Base-by-base conservation (phyloP, 2,329 filamentous ascomycete species). In the Alternaria dauci region DNA sequence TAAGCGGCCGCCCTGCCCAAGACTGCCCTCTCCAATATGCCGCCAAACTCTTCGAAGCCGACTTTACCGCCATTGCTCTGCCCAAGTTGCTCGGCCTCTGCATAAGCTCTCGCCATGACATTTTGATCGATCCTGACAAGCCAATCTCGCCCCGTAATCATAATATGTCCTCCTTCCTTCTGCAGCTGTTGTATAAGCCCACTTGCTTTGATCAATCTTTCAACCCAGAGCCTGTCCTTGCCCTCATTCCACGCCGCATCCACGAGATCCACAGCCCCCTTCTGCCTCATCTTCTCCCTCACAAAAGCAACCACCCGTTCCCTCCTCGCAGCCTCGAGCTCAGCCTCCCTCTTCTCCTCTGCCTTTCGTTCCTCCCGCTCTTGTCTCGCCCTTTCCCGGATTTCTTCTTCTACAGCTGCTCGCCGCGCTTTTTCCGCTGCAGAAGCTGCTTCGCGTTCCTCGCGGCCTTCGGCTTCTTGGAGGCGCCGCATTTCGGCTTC, bases 401-500 rank as follows among this genome's bases (percentile, higher is more conserved):
- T 76, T 60, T 76, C 76, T 34, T 79, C 76, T 61, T 84, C 83
- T 0, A 78, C 76, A 2, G 76, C 76, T 25, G 75, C 76, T 2
- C 83, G 32, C n/a, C 50, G 9, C 20, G 72, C 48, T 80, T 71
- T 55, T 77, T 76, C 50, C 78, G 77, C 67, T 82, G 81, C 1
- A 76, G 74, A 2, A 74, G 73, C 74, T 5, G 79, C 80, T 53
- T 84, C 81, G 1, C 83, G 77, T 66, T 83, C 82, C 20, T 79
- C 79, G 0, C 77, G 77, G 5, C 78, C 79, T 44, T 78, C 79
- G 0, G 78, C 80, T 8, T 83, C 82, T 11, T 71, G 71, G 2
- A 79, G 73, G 0, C 81, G 76, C 20, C 82, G 79, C 20, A 80
- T 75, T 43, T 84, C 82, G 5, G 81, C 82, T 72, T 84, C 81